These are phyloP conservation scores for Colletotrichum cereale DNA, from an alignment of 2,329 filamentous ascomycete species.

Conservation along the genomic window DNA sequence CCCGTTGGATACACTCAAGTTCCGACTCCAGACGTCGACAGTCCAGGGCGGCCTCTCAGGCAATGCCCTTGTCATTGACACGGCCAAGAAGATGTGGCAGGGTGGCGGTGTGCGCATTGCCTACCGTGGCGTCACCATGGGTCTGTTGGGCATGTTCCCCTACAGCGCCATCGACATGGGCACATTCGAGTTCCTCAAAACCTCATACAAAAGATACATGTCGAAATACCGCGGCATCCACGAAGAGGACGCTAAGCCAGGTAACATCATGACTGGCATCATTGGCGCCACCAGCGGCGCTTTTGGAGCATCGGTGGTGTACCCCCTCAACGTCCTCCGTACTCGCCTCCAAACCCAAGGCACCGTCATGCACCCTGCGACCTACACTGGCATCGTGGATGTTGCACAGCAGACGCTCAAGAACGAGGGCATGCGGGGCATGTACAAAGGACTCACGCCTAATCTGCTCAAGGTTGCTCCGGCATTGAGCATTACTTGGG, in stretches of 20 bases:
- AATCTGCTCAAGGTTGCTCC: conserved; percentile 97
- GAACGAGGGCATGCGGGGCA: conserved; percentile 84
- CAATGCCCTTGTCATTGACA: conserved; percentile 84
- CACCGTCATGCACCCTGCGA: conserved; percentile 89
- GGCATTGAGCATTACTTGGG: conserved; percentile 93
- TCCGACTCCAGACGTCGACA: conserved; percentile 92
- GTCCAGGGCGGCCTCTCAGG: conserved; percentile 87
- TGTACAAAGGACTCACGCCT: conserved; percentile 95
- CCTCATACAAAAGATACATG: conserved; percentile 76
- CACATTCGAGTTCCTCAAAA: conserved; percentile 94
- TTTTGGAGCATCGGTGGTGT: conserved; percentile 92
- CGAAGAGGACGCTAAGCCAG: conserved; percentile 85
- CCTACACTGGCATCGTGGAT: conserved; percentile 92
- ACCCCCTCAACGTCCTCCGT: conserved; percentile 92
- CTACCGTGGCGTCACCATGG: conserved; percentile 94
- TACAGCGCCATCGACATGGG: conserved; percentile 97
- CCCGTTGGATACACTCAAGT: conserved; percentile 87
- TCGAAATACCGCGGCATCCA: conserved; percentile 77
- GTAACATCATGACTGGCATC: conserved; percentile 85
- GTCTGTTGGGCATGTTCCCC: conserved; percentile 95
- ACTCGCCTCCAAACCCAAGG: conserved; percentile 95
- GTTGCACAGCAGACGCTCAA: conserved; percentile 86
- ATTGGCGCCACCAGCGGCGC: conserved; percentile 94
- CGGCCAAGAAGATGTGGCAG: conserved; percentile 87
- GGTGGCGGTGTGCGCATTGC: conserved; percentile 81